These are phyloP conservation scores for Trichosanthes cucumerina DNA, from an alignment of 306 rosid genomes.

Conservation along the genomic window DNA sequence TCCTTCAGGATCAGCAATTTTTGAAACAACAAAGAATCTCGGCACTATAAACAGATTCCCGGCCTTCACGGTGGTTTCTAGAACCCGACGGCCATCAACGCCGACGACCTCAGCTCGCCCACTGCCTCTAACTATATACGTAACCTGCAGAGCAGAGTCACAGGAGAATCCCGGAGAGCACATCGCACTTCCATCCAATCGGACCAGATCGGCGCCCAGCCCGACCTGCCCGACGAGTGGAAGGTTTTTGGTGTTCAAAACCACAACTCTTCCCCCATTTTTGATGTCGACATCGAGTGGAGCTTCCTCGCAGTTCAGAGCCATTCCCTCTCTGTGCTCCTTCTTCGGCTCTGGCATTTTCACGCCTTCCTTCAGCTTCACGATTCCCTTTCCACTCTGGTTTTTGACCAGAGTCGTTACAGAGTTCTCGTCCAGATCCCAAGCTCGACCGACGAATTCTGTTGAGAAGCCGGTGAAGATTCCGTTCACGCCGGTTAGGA, in stretches of 20 bases:
- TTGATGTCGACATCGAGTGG: constrained; percentile 62
- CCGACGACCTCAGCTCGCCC: constrained; percentile 34
- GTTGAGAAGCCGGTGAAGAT: constrained; percentile 61
- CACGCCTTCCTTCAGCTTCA: constrained; percentile 11
- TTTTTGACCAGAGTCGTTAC: constrained; percentile 43
- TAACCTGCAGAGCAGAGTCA: no score
- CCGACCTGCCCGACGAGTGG: constrained; percentile 83
- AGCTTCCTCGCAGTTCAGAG: constrained; percentile 73
- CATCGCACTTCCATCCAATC: constrained; percentile 72
- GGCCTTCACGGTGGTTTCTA: constrained; percentile 53
- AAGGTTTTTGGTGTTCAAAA: constrained; percentile 67
- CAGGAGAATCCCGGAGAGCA: background rate
- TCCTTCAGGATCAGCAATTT: constrained; percentile 77
- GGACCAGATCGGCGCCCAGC: constrained; percentile 69
- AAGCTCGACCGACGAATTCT: constrained; percentile 69
- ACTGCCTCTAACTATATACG: no score
- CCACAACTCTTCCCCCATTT: constrained; percentile 65
- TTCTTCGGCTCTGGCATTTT: constrained; percentile 44
- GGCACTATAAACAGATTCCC: constrained; percentile 81
- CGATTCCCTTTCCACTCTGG: constrained; percentile 50
- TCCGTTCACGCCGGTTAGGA: constrained; percentile 55
- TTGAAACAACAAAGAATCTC: constrained; percentile 75
- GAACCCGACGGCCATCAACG: constrained; percentile 52
- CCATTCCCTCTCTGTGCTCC: constrained; percentile 52
- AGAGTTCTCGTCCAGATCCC: constrained; percentile 52